A percentile compares a stretch with the other conserved stretches of the same genome.
These are phyloP conservation scores for Malus asiatica DNA, from an alignment of 306 rosid species.

Conservation along the genomic window DNA sequence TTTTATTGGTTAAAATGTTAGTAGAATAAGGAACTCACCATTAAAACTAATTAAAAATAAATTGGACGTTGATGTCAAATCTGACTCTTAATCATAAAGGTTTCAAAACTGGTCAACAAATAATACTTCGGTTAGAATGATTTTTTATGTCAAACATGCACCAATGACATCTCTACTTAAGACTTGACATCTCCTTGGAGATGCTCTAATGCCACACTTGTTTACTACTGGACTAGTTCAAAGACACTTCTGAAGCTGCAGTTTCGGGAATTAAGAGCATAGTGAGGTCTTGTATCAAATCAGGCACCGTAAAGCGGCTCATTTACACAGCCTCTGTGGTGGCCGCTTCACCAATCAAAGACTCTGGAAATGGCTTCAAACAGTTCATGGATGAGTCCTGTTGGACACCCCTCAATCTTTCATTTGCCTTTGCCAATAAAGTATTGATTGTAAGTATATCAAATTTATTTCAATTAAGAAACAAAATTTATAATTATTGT, in stretches of 20 bases:
- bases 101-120: too few relatives aligned
- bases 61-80: too few relatives aligned
- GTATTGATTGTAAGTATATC: neutral
- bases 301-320: constrained; percentile 37
- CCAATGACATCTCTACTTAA: too few relatives aligned
- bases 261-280: constrained; percentile 10
- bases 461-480: neutral
- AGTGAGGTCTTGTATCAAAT: constrained; percentile 19
- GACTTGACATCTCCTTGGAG: too few relatives aligned
- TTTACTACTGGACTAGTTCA: neutral
- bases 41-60: too few relatives aligned
- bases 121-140: too few relatives aligned
- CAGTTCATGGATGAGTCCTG: constrained; percentile 10
- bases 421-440: neutral
- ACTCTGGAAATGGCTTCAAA: constrained; percentile 17
- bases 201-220: neutral
- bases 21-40: too few relatives aligned
- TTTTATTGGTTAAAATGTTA: too few relatives aligned
- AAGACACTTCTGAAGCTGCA: constrained; percentile 16
- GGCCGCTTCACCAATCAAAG: constrained; percentile 34
- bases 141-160: too few relatives aligned
- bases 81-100: too few relatives aligned
- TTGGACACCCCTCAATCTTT: constrained; percentile 15
- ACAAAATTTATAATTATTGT: neutral
- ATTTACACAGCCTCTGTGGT: constrained; percentile 42